phyloP scores from a whole-genome alignment of 768 basidiomycete genomes.

The Cyclocybe cylindracea region DNA sequence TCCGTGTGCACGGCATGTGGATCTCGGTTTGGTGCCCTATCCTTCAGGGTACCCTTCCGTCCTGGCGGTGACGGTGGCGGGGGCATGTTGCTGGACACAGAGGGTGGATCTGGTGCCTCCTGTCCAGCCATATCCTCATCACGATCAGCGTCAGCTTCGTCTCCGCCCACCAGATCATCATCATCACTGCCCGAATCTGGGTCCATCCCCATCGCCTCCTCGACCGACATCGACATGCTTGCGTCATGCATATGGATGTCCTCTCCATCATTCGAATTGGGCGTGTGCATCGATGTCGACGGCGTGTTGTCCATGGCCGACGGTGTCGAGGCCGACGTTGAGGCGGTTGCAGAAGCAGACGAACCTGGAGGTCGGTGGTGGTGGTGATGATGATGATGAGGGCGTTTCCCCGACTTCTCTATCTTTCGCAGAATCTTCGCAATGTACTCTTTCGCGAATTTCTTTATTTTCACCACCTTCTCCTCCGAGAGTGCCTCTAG shows the following conservation, averaged over 20 bases:
- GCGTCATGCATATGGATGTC: slow-evolving; percentile 18
- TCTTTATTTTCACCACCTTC: slow-evolving; percentile 86
- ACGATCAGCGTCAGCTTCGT: slow-evolving; percentile 9
- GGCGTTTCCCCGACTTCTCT: slow-evolving; percentile 48
- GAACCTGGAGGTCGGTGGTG: not conserved
- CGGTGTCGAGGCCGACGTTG: slow-evolving; percentile 15
- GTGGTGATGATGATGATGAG: slow-evolving; percentile 15
- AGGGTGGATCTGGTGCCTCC: too few relatives aligned
- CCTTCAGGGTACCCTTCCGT: not conserved
- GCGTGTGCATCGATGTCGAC: slow-evolving; percentile 41
- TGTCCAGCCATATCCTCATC: slow-evolving; percentile 1
- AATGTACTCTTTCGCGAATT: slow-evolving; percentile 91
- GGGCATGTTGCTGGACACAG: not conserved
- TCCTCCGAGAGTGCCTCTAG: slow-evolving; percentile 83
- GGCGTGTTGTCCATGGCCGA: slow-evolving; percentile 27
- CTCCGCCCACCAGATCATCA: slow-evolving; percentile 30
- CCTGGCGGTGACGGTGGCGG: slow-evolving; percentile 3
- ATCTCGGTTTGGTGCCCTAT: not conserved
- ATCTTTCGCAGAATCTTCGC: slow-evolving; percentile 73
- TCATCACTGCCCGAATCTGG: slow-evolving; percentile 26
- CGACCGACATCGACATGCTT: slow-evolving; percentile 25
- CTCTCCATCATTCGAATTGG: slow-evolving; percentile 37
- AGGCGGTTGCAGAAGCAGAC: slow-evolving; percentile 6
- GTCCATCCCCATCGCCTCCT: slow-evolving; percentile 38
- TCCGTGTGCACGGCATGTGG: slow-evolving; percentile 8